These are phyloP conservation scores for Paramyrothecium sp. DNA, from an alignment of 2,329 filamentous ascomycete species.

Conservation along the genomic window DNA sequence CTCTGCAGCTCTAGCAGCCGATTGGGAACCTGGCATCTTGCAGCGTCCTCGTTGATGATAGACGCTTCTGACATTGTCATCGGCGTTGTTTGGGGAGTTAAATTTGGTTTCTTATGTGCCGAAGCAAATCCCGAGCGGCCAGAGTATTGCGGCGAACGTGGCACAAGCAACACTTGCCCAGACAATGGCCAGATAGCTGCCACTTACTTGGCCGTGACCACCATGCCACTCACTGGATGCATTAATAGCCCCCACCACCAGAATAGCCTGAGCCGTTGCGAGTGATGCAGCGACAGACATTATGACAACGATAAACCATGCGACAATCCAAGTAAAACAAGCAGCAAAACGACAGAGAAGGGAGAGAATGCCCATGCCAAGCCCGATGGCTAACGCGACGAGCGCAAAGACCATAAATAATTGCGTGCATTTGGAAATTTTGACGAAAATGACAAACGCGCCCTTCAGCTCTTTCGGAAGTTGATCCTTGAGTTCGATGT, in stretches of 20 bases:
- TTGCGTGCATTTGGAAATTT: background rate
- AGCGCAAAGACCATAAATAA: background rate
- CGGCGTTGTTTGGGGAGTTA: background rate
- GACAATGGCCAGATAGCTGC: background rate
- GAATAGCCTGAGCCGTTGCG: background rate
- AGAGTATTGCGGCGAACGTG: background rate
- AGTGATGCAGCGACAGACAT: background rate
- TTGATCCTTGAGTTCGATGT: background rate
- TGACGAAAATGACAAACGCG: background rate
- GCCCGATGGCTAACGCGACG: background rate
- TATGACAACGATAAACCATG: background rate
- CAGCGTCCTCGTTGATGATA: background rate
- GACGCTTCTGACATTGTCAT: too few species aligned
- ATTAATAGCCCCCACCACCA: background rate
- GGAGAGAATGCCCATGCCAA: background rate
- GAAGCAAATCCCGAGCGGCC: background rate
- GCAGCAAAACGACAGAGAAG: background rate
- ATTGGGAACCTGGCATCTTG: too few species aligned
- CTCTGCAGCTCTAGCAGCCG: too few species aligned
- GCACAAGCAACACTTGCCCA: background rate
- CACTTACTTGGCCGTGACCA: background rate
- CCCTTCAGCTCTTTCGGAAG: background rate
- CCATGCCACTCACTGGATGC: background rate
- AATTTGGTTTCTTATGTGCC: background rate
- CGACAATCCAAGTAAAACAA: background rate